A percentile compares a stretch with the other conserved stretches of the same genome.
Evolutionary conservation across 306 rosid genomes (phyloP).

Genomic region (Sphenostylis stenocarpa): DNA sequence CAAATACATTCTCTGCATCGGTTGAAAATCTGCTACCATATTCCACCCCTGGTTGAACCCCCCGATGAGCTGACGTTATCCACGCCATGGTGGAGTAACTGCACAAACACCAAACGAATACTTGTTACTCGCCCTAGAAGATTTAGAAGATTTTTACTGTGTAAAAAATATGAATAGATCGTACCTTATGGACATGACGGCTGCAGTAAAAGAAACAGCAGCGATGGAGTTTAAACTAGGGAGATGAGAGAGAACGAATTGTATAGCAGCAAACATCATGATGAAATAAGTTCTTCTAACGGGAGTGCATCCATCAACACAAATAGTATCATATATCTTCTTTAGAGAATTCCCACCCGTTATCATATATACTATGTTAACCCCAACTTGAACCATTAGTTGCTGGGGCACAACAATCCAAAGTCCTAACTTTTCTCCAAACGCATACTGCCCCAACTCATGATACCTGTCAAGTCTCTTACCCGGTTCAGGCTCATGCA

Average conservation of each 20-base stretch:
- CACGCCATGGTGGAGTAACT: constrained; percentile 87
- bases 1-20: constrained; percentile 45
- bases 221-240: constrained; percentile 73
- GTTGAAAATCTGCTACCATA: constrained; percentile 40
- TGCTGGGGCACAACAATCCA: constrained; percentile 82
- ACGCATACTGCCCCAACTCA: constrained; percentile 76
- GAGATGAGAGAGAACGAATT: constrained; percentile 63
- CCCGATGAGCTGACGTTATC: constrained; percentile 58
- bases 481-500: constrained; percentile 81
- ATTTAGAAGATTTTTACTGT: no score
- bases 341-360: constrained; percentile 65
- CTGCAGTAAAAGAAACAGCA: constrained; percentile 60
- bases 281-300: constrained; percentile 64
- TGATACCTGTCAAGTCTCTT: constrained; percentile 71
- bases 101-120: background rate
- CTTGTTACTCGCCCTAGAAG: no score
- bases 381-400: constrained; percentile 55
- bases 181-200: constrained; percentile 68
- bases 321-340: constrained; percentile 50
- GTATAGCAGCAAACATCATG: constrained; percentile 59
- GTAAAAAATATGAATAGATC: background rate
- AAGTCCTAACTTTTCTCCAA: constrained; percentile 72
- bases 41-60: constrained; percentile 45
- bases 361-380: constrained; percentile 70
- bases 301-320: constrained; percentile 30